Evolutionary conservation across 1,139 yeast genomes (phyloP).

Genomic region (Debaryomyces nepalensis): DNA sequence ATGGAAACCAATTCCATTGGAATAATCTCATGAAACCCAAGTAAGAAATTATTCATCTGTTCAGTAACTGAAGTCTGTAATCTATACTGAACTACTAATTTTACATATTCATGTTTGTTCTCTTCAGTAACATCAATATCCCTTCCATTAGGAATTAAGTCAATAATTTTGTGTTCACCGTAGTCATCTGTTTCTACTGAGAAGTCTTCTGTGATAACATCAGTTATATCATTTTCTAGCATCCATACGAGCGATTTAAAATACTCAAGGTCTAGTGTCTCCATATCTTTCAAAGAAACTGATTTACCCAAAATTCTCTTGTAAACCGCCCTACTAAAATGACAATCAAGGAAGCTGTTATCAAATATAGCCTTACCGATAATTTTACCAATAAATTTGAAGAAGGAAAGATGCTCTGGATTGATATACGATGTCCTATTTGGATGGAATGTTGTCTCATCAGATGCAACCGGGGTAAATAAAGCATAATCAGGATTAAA

Average conservation of each 20-base stretch:
- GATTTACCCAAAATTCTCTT: constrained; percentile 80
- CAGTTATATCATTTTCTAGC: constrained; percentile 95
- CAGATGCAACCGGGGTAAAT: constrained; percentile 90
- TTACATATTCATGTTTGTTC: constrained; percentile 89
- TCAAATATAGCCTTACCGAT: constrained; percentile 95
- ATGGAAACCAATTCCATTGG: constrained; percentile 86
- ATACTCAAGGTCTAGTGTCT: constrained; percentile 88
- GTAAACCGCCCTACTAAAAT: constrained; percentile 94
- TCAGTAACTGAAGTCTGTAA: constrained; percentile 82
- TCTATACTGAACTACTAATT: constrained; percentile 82
- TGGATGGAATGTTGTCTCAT: constrained; percentile 94
- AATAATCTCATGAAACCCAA: constrained; percentile 90
- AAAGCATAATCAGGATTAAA: constrained; percentile 95
- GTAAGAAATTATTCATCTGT: constrained; percentile 83
- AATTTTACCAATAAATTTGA: constrained; percentile 91
- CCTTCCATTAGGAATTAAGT: constrained; percentile 81
- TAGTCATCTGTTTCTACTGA: constrained; percentile 93
- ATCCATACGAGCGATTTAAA: constrained; percentile 95
- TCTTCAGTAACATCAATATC: constrained; percentile 87
- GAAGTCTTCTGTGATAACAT: constrained; percentile 94
- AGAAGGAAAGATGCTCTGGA: constrained; percentile 90
- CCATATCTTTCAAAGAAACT: constrained; percentile 92
- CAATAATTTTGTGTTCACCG: constrained; percentile 83
- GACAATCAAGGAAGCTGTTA: constrained; percentile 87
- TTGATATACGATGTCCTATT: constrained; percentile 91